Evolutionary conservation across 2,329 filamentous ascomycete genomes (phyloP).

Genomic region (Lasiodiplodia hormozganensis): DNA sequence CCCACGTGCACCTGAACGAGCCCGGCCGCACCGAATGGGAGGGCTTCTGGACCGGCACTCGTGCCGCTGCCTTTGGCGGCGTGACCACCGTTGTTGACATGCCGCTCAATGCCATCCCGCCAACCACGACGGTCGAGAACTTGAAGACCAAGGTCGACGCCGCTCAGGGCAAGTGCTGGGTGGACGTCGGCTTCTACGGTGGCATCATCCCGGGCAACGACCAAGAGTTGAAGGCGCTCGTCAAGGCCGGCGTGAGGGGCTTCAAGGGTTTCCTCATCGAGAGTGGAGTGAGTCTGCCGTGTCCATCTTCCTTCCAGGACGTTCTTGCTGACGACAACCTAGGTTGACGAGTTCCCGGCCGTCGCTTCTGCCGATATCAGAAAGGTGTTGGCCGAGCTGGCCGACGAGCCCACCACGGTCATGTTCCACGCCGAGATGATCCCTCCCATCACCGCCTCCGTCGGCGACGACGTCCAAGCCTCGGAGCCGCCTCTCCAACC

Average conservation of each 20-base stretch:
- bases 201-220: slow-evolving; percentile 92
- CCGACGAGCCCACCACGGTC: slow-evolving; percentile 82
- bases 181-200: slow-evolving; percentile 98
- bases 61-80: slow-evolving; percentile 91
- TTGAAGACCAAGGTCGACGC: slow-evolving; percentile 86
- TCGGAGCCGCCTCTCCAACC: slow-evolving; percentile 74
- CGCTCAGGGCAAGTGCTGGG: slow-evolving; percentile 89
- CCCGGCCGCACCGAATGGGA: slow-evolving; percentile 98
- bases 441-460: slow-evolving; percentile 80
- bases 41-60: slow-evolving; percentile 93
- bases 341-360: slow-evolving; percentile 96
- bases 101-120: slow-evolving; percentile 96
- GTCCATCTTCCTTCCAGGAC: background rate
- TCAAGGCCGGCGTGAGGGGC: slow-evolving; percentile 85
- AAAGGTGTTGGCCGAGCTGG: slow-evolving; percentile 80
- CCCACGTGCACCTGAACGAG: slow-evolving; percentile 97
- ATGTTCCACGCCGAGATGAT: slow-evolving; percentile 99
- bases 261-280: slow-evolving; percentile 99
- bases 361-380: slow-evolving; percentile 81
- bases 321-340: slow-evolving; percentile 31
- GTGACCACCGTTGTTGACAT: slow-evolving; percentile 98
- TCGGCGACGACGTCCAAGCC: slow-evolving; percentile 76
- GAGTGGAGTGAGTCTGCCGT: slow-evolving; percentile 75
- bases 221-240: slow-evolving; percentile 76
- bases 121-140: slow-evolving; percentile 85